Evolutionary conservation across 495 filamentous ascomycete genomes (phyloP), one percentile per base, ranked within the genome.

Genomic region (Trypethelium eluteriae): DNA sequence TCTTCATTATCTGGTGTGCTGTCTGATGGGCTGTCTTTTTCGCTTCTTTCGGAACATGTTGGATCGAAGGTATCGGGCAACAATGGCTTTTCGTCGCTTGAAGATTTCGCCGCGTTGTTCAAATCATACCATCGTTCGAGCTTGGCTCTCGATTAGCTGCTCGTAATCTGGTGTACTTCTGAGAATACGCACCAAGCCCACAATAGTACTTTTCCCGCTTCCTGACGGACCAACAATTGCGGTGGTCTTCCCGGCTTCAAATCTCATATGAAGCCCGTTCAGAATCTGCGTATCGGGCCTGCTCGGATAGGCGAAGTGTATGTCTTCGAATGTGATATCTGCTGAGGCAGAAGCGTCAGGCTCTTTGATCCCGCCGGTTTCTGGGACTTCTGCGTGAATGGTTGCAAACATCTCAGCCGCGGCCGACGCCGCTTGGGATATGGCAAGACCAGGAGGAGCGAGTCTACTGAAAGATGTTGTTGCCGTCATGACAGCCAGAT

Each of bases 321-420:
- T 10, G 38, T 70, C 61, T 10, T 67, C 38, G 12, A 75, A 38
- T 46, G 69, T 66, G 18, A 76, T 68, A 39, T 71, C 62, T 11
- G 78, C 78, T 9, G 38, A 36, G 36, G 53, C 39, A 34, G 67
- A 69, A 0, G 62, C 16, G 0, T 39, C 35, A 1, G 74, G 75
- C 53, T 59, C 53, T 62, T 64, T 62, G 32, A 70, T 61, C 16
- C 77, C 76, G 0, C 62, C 66, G 14, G 67, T 18, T 59, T 66
- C 0, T 62, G 38, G 1, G 77, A 78, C 18, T 59, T 53, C 9
- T 74, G 53, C 67, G 64, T 79, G 77, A 44, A 80, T 76, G 14
- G 76, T 65, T 0, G 36, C 49, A 65, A 80, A 80, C 14, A 80
- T 70, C 63, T 80, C 74, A 5, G 71, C 46, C 11, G 77, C 77